Evolutionary conservation across 768 basidiomycete genomes (phyloP).

Genomic region (Sutorius australiensis): DNA sequence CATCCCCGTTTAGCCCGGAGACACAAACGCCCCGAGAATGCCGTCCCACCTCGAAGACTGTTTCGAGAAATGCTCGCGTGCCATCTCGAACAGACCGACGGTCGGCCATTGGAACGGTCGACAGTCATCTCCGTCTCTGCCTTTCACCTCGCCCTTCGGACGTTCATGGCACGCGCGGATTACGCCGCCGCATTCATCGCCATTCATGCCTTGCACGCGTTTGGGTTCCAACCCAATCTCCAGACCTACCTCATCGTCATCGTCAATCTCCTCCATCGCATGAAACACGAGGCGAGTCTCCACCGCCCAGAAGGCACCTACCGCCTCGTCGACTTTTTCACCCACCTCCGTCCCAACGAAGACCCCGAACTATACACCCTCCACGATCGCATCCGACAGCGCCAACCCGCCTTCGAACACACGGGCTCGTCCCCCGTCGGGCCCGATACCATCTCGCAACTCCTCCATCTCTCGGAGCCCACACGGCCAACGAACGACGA

Average conservation of each 20-base stretch:
- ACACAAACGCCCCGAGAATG: conserved; percentile 16
- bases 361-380: conserved; percentile 13
- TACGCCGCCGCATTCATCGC: conserved; percentile 45
- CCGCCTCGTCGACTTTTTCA: conserved; percentile 25
- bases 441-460: conserved; percentile 15
- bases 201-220: conserved; percentile 30
- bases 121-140: conserved; percentile 32
- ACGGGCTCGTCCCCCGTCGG: conserved; percentile 10
- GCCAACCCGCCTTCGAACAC: neutral
- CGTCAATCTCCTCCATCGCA: conserved; percentile 35
- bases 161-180: conserved; percentile 43
- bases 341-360: conserved; percentile 19
- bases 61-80: conserved; percentile 44
- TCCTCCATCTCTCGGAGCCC: conserved; percentile 19
- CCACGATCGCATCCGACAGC: conserved; percentile 11
- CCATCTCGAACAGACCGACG: conserved; percentile 24
- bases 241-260: conserved; percentile 40
- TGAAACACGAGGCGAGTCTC: conserved; percentile 20
- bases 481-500: neutral
- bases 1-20: conserved; percentile 23
- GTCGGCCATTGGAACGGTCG: conserved; percentile 15
- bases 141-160: conserved; percentile 42
- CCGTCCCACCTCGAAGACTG: conserved; percentile 38
- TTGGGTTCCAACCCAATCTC: conserved; percentile 32
- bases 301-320: conserved; percentile 2